Percentiles rank a stretch among this genome's conserved stretches.
phyloP scores from a whole-genome alignment of 2,329 filamentous ascomycete species.

The Ilyonectria mors-panacis region DNA sequence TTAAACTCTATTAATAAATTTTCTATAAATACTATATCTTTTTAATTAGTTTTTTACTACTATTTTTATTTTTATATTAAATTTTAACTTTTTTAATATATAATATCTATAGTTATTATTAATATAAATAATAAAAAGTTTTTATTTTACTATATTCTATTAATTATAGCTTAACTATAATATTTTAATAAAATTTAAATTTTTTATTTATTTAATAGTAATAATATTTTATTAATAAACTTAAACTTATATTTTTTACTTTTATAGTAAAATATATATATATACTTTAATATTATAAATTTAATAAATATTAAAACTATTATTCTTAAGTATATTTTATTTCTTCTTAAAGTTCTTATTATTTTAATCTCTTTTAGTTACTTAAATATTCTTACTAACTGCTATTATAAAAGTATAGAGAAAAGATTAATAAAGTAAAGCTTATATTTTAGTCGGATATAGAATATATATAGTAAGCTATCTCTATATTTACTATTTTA shows the following conservation, averaged over 20 bases:
- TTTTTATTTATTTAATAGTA: slow-evolving; percentile 28
- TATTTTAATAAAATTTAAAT: slow-evolving; percentile 1
- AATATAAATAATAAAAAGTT: too few species aligned
- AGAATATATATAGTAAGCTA: too few species aligned
- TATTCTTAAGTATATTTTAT: slow-evolving; percentile 25
- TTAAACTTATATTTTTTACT: slow-evolving; percentile 35
- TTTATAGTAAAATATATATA: slow-evolving; percentile 2
- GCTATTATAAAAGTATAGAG: slow-evolving; percentile 2
- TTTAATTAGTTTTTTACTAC: too few species aligned
- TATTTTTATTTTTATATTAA: too few species aligned
- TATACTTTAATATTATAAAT: not conserved
- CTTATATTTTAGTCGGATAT: too few species aligned
- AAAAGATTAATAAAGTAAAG: not conserved
- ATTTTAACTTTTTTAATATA: too few species aligned
- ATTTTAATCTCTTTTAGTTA: slow-evolving; percentile 23
- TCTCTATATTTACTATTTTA: not conserved
- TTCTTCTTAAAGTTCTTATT: slow-evolving; percentile 31
- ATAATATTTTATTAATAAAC: slow-evolving; percentile 30
- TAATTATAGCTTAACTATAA: too few species aligned
- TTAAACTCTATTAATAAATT: too few species aligned
- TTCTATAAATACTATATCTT: too few species aligned
- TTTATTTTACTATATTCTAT: too few species aligned
- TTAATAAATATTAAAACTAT: slow-evolving; percentile 20
- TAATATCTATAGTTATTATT: too few species aligned
- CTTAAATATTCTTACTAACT: not conserved